Conservation (phyloP, 2,329 filamentous ascomycete genomes). For the Exophiala xenobiotica region DNA sequence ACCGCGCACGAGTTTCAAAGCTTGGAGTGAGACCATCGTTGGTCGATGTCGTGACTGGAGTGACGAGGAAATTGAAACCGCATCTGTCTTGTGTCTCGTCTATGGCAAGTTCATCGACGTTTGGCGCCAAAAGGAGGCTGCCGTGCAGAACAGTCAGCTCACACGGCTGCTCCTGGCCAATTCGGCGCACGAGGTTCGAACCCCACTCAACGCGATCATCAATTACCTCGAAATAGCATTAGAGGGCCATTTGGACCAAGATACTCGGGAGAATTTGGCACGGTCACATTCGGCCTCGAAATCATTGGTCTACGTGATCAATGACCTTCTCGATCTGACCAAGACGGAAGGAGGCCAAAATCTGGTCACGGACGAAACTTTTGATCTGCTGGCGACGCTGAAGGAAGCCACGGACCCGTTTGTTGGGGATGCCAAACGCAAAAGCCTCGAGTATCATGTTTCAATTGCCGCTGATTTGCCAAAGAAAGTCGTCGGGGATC, state of each 20-base stretch:
- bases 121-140: constrained; percentile 86
- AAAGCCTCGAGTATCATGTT: constrained; percentile 69
- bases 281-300: constrained; percentile 89
- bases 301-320: constrained; percentile 90
- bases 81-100: constrained; percentile 80
- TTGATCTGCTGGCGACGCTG: constrained; percentile 70
- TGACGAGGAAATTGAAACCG: constrained; percentile 84
- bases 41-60: constrained; percentile 86
- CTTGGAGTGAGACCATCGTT: constrained; percentile 76
- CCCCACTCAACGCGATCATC: constrained; percentile 88
- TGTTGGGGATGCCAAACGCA: constrained; percentile 69
- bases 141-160: constrained; percentile 76
- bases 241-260: constrained; percentile 73
- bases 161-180: constrained; percentile 79
- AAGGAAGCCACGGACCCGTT: constrained; percentile 77
- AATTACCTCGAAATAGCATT: constrained; percentile 91
- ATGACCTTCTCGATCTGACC: constrained; percentile 83
- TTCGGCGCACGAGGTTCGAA: constrained; percentile 87
- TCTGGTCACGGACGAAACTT: constrained; percentile 75
- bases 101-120: constrained; percentile 91
- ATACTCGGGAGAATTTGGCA: constrained; percentile 79
- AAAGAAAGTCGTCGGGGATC: constrained; percentile 71
- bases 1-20: constrained; percentile 74
- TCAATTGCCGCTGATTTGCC: constrained; percentile 68
- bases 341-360: constrained; percentile 81